Percentiles rank a stretch among this genome's conserved stretches.
Conservation (phyloP, 164 flowering plant genomes). For the Piper longum region DNA sequence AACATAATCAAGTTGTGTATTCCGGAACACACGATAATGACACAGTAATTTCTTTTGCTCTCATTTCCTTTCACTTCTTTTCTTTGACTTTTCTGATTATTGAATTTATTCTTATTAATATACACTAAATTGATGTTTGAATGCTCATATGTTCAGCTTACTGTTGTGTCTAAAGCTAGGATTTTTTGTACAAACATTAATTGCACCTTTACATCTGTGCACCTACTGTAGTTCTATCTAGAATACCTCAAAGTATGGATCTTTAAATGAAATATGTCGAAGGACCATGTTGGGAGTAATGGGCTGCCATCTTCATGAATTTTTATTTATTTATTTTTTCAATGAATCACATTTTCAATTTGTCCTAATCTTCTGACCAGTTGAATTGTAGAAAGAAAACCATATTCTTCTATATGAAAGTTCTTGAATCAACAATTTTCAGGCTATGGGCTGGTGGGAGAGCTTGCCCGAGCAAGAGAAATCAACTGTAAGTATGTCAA, state of each 20-base stretch:
- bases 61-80: neutral
- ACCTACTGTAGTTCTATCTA: too few species aligned
- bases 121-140: neutral
- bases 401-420: neutral
- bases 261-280: too few species aligned
- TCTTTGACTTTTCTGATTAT: neutral
- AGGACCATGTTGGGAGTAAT: neutral
- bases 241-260: too few species aligned
- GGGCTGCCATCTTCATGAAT: neutral
- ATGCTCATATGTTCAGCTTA: too few species aligned
- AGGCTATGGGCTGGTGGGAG: conserved; percentile 93
- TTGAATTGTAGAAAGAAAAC: too few species aligned
- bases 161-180: too few species aligned
- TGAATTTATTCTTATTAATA: neutral
- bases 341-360: too few species aligned
- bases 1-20: conserved; percentile 81
- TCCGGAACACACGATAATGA: conserved; percentile 99
- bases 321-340: too few species aligned
- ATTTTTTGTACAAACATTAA: too few species aligned
- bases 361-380: neutral
- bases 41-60: conserved; percentile 38
- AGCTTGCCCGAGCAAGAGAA: conserved; percentile 52
- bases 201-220: too few species aligned
- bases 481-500: conserved; percentile 34
- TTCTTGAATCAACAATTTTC: conserved; percentile 2